Conservation (phyloP, 192 early-diverging fungal species). For the Backusella luteola region DNA sequence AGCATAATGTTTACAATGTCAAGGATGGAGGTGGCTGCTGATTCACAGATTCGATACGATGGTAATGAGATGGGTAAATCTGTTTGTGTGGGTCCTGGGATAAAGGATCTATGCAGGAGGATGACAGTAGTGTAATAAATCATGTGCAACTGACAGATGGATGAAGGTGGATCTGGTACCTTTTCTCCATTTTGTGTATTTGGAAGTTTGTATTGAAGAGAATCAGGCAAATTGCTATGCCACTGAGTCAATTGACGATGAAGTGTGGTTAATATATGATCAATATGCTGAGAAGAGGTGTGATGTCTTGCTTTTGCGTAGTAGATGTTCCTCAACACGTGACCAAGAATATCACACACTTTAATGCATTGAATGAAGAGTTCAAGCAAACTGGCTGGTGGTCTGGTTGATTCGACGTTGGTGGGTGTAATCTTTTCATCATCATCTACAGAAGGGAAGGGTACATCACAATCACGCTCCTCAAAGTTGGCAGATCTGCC, state of each 20-base stretch:
- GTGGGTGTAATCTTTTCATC: conserved; percentile 9
- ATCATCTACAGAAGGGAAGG: conserved; percentile 37
- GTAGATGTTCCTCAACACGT: conserved; percentile 53
- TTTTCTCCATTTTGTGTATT: conserved; percentile 23
- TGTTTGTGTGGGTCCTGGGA: conserved; percentile 32
- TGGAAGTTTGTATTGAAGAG: conserved; percentile 45
- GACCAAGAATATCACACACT: conserved; percentile 49
- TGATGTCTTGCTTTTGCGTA: conserved; percentile 36
- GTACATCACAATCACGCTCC: conserved; percentile 45
- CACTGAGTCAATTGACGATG: conserved; percentile 36
- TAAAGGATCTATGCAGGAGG: conserved; percentile 56
- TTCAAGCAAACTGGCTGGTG: conserved; percentile 21
- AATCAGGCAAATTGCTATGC: conserved; percentile 41
- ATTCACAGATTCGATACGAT: conserved; percentile 30
- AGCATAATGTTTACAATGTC: conserved; percentile 33
- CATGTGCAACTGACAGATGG: conserved; percentile 41
- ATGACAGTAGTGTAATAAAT: conserved; percentile 52
- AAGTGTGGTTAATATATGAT: conserved; percentile 30
- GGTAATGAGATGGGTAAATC: conserved; percentile 23
- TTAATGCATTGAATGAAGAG: conserved; percentile 45
- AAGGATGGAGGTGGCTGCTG: conserved; percentile 22
- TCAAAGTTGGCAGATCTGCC: conserved; percentile 56
- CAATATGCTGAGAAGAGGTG: conserved; percentile 18
- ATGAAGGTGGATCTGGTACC: conserved; percentile 17
- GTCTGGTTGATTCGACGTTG: conserved; percentile 2